These are phyloP conservation scores for Colletotrichum magnum DNA, from an alignment of 2,329 filamentous ascomycete species.

Conservation along the genomic window DNA sequence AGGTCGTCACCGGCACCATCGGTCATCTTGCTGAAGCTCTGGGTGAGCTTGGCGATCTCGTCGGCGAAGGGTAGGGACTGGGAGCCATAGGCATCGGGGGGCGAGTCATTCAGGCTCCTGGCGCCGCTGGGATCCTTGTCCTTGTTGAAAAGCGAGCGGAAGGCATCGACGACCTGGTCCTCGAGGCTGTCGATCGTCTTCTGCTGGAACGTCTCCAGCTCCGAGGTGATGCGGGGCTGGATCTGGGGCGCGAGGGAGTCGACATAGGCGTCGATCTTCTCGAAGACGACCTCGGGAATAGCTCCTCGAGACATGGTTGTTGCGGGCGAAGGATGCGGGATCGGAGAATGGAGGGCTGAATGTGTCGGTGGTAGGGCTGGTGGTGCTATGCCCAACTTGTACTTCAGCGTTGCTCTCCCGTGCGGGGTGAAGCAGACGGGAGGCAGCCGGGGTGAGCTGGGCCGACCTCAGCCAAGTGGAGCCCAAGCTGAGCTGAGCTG, in stretches of 20 bases:
- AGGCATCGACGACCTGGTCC: constrained; percentile 59
- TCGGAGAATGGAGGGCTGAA: not conserved
- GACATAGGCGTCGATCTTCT: constrained; percentile 61
- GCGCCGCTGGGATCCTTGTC: constrained; percentile 44
- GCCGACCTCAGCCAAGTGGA: not conserved
- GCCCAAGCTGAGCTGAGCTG: not conserved
- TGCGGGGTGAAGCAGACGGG: constrained; percentile 12
- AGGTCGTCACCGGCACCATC: constrained; percentile 59
- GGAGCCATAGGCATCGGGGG: constrained; percentile 57
- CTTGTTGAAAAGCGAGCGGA: constrained; percentile 59
- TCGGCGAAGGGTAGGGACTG: constrained; percentile 61
- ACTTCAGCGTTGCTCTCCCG: constrained; percentile 3
- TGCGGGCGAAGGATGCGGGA: not conserved
- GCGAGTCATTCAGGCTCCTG: constrained; percentile 49
- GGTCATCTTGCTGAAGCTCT: constrained; percentile 56
- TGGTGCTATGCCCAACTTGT: constrained; percentile 29
- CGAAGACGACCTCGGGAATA: constrained; percentile 59
- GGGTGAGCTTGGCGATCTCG: constrained; percentile 58
- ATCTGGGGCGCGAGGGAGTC: constrained; percentile 62
- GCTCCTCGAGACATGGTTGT: constrained; percentile 51
- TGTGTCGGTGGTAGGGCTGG: constrained; percentile 1
- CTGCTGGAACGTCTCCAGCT: constrained; percentile 59
- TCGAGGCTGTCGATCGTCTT: constrained; percentile 63
- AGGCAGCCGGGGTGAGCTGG: constrained; percentile 21
- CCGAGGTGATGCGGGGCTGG: constrained; percentile 60